Evolutionary conservation across 306 rosid species (phyloP), one percentile per base, ranked within the genome.

Genomic region (Sicyos edulis): DNA sequence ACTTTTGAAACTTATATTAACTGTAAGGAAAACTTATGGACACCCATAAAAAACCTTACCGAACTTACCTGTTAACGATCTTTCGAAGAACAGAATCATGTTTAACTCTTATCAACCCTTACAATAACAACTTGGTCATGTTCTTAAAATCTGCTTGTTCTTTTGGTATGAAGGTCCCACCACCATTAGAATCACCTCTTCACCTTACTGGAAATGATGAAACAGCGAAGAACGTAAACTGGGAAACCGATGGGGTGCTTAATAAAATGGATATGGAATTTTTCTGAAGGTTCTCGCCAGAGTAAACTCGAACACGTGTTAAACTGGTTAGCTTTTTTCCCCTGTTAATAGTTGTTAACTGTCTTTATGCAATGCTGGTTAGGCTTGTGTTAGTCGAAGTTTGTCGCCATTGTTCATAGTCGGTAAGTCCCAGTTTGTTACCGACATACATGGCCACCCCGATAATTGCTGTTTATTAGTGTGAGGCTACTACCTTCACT

Each of bases 201-300:
- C 50, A 74, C 24, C 77, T 88, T 71, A 76, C 82, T 68, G 85
- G 72, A 19, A 87, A 86, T 68, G 95, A 81, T 79, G 77, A 83
- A 44, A 52, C 16, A 10, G 74, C 87, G 40, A 93, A 93, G 84
- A 85, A 81, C 50, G 37, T 77, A 26, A 79, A 57, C 2, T 91
- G 99, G 97, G 99, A 93, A 79, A 96, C 86, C 57, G 87, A 91
- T 72, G 99, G 97, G 16, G 96, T 93, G 54, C 96, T 89, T 77
- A 78, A 44, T 73, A 22, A 86, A 15, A 67, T 81, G 42, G 97
- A 93, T 80, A 12, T 89, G 85, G 89, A 86, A 17, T 60, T 87
- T 50, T 93, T 93, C 85, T 93, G 65, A 87, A 85, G 86, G 51
- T 77, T n/a, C 59, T 69, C 59, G 26, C 59, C 59, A 16, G 42